These are phyloP conservation scores for Pinus taeda DNA, from an alignment of 75 land plant species.

Conservation along the genomic window DNA sequence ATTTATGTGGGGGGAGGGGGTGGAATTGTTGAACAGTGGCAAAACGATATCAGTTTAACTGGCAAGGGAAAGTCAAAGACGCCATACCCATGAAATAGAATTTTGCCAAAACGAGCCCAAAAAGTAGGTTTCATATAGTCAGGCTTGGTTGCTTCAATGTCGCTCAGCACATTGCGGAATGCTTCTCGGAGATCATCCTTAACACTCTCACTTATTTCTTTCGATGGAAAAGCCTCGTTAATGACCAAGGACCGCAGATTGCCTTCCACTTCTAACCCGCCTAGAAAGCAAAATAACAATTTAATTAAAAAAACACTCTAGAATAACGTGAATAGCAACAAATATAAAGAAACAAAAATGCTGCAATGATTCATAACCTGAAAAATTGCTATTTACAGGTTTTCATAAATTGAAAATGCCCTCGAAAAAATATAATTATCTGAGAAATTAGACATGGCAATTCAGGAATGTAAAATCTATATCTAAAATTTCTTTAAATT, in stretches of 20 bases:
- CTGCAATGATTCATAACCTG: too few species aligned
- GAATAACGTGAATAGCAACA: too few species aligned
- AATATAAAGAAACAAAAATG: too few species aligned
- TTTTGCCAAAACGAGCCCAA: neutral
- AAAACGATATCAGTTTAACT: too few species aligned
- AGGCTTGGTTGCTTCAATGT: neutral
- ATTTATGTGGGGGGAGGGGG: too few species aligned
- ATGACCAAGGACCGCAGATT: neutral
- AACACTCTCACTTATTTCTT: neutral
- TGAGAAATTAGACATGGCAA: neutral
- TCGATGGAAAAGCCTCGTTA: neutral
- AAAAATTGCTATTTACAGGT: too few species aligned
- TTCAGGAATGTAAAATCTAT: neutral
- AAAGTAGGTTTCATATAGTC: neutral
- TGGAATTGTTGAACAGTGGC: too few species aligned
- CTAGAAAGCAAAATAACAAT: too few species aligned
- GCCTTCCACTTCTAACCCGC: neutral
- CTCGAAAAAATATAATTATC: neutral
- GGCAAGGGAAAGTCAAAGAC: too few species aligned
- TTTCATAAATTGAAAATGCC: neutral
- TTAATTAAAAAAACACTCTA: too few species aligned
- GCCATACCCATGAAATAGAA: neutral
- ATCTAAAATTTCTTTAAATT: too few species aligned
- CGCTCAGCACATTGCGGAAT: neutral
- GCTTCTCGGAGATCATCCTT: neutral